Conservation (phyloP, 495 filamentous ascomycete species). For the Sabuloglossum arenarium region DNA sequence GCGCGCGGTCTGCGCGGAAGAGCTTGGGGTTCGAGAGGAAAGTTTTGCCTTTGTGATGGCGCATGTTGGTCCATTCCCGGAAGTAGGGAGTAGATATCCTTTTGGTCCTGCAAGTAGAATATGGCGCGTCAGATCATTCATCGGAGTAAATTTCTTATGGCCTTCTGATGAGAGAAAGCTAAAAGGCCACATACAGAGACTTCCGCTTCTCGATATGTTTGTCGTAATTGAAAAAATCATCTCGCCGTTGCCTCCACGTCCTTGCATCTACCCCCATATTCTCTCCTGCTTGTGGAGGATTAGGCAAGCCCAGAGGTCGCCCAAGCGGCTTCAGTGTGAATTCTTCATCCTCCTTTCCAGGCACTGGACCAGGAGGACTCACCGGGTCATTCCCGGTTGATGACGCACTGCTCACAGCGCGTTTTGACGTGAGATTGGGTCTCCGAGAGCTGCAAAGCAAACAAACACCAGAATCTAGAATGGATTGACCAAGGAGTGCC, state of each 20-base stretch:
- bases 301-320: slow-evolving; percentile 58
- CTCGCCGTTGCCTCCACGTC: slow-evolving; percentile 41
- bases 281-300: slow-evolving; percentile 52
- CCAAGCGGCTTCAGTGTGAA: slow-evolving; percentile 39
- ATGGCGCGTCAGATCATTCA: not conserved
- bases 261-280: slow-evolving; percentile 60
- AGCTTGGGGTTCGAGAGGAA: slow-evolving; percentile 59
- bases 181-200: slow-evolving; percentile 33
- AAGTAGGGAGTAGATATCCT: slow-evolving; percentile 69
- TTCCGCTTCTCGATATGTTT: slow-evolving; percentile 54
- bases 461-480: not conserved
- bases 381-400: not conserved
- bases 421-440: not conserved
- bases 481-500: not conserved
- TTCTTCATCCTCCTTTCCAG: not conserved
- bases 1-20: slow-evolving; percentile 52
- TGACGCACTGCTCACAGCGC: not conserved
- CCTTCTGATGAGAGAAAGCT: too few species aligned
- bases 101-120: slow-evolving; percentile 18
- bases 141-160: not conserved
- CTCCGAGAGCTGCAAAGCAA: not conserved
- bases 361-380: not conserved
- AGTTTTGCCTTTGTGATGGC: slow-evolving; percentile 65
- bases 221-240: slow-evolving; percentile 70
- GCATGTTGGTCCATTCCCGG: slow-evolving; percentile 73